Evolutionary conservation across 257 asterid genomes (phyloP).

Genomic region (Eucommia ulmoides): DNA sequence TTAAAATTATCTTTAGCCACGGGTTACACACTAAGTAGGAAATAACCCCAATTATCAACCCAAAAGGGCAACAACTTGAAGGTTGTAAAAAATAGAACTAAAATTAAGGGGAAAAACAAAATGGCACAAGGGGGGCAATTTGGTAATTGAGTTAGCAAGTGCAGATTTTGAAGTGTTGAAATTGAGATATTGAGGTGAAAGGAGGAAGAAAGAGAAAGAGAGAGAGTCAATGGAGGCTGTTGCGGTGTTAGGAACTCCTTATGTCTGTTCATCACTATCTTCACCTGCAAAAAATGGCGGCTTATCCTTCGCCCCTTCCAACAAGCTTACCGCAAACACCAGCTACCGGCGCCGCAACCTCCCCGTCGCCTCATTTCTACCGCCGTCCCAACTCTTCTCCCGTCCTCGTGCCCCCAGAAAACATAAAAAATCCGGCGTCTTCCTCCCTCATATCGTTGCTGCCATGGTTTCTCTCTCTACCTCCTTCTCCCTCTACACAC

Average conservation of each 20-base stretch:
- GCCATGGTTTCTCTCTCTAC: slow-evolving; percentile 32
- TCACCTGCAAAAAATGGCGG: slow-evolving; percentile 11
- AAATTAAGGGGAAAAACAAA: not conserved
- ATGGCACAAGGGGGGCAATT: not conserved
- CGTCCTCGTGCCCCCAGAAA: slow-evolving; percentile 20
- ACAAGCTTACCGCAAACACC: slow-evolving; percentile 19
- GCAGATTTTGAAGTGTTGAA: not conserved
- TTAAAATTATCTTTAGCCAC: no score
- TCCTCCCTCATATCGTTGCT: slow-evolving; percentile 78
- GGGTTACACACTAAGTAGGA: no score
- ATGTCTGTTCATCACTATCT: slow-evolving; percentile 16
- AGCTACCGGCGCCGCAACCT: slow-evolving; percentile 9
- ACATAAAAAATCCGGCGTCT: slow-evolving; percentile 29
- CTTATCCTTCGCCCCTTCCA: slow-evolving; percentile 20
- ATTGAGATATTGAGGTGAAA: not conserved
- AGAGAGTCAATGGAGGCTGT: slow-evolving; percentile 37
- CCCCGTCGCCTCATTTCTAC: slow-evolving; percentile 47
- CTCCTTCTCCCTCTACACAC: not conserved
- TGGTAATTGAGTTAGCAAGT: not conserved
- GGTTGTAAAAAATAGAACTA: not conserved
- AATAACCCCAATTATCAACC: no score
- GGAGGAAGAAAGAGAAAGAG: slow-evolving; percentile 6
- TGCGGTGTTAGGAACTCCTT: slow-evolving; percentile 24
- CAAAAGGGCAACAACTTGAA: no score
- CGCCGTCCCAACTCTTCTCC: slow-evolving; percentile 34